Evolutionary conservation across 2,329 filamentous ascomycete species (phyloP), one percentile per base, ranked within the genome.

Genomic region (Diaporthe velutina): DNA sequence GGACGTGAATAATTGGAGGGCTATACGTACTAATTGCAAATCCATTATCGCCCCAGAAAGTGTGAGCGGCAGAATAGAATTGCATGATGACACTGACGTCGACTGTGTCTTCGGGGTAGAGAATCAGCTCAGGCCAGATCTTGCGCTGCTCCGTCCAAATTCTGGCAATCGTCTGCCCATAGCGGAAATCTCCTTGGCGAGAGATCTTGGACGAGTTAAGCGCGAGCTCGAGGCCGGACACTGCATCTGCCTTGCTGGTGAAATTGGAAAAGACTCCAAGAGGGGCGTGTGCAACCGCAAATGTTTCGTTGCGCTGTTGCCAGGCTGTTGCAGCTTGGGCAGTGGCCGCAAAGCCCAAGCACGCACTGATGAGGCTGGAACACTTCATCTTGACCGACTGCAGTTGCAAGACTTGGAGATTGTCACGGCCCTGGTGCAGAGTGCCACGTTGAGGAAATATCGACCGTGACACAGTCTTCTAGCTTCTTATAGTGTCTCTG

Each of bases 11-110:
- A 40, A 8, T 15, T 33, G 25, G 33, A 55, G 58, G 10, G 25
- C 17, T 30, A 55, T n/a, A 66, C 71, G 40, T 33, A 73, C 71
- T 74, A 28, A 74, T 72, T 4, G 73, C 58, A 38, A 74, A 74
- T 25, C 73, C 73, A n/a, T 73, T 57, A 22, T 73, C 58, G 3
- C 70, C 67, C 73, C 68, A 74, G 45, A 74, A 67, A n/a, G 73
- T 42, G 42, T 74, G 58, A 30, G 58, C 58, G 8, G 33, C 60
- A 19, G 73, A 74, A 19, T 74, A 74, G 52, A 74, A 74, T n/a
- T 74, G 73, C 73, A 74, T 60, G 30, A 74, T 60, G 38, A 72
- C 33, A 38, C 73, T 74, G 48, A 74, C 58, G 30, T 74, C 68
- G 17, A 54, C 33, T 2, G 73, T 52, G 30, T 70, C 40, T 33